Evolutionary conservation across 306 rosid species (phyloP).

Genomic region (Glycine soja): DNA sequence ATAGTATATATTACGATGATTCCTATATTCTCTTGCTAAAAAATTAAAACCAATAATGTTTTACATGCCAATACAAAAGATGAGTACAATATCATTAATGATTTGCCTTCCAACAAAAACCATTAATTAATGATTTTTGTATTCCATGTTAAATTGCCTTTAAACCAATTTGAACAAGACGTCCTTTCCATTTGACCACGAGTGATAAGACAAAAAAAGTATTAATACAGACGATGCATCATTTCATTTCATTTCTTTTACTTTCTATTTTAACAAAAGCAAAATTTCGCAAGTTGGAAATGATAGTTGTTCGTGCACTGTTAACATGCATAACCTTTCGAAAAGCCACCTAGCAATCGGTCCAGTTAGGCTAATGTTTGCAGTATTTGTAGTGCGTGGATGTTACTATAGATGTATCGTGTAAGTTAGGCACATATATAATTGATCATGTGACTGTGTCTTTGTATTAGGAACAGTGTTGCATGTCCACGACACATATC

Average conservation of each 20-base stretch:
- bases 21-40: no score
- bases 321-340: background rate
- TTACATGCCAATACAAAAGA: no score
- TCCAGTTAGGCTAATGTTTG: conserved; percentile 3
- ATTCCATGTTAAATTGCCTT: background rate
- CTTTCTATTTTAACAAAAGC: background rate
- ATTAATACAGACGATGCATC: background rate
- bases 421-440: conserved; percentile 16
- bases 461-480: background rate
- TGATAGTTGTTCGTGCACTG: conserved; percentile 9
- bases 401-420: background rate
- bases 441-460: conserved; percentile 30
- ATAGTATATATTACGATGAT: no score
- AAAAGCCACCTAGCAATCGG: no score
- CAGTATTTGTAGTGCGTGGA: conserved; percentile 1
- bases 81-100: background rate
- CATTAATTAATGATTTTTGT: background rate
- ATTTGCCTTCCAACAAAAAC: no score
- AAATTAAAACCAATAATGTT: no score
- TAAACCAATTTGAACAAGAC: background rate
- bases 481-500: background rate
- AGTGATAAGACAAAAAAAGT: background rate
- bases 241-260: background rate
- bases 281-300: background rate
- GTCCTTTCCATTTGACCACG: background rate